Evolutionary conservation across 768 basidiomycete genomes (phyloP), one percentile per base, ranked within the genome.

Genomic region (Trametes sanguinea): DNA sequence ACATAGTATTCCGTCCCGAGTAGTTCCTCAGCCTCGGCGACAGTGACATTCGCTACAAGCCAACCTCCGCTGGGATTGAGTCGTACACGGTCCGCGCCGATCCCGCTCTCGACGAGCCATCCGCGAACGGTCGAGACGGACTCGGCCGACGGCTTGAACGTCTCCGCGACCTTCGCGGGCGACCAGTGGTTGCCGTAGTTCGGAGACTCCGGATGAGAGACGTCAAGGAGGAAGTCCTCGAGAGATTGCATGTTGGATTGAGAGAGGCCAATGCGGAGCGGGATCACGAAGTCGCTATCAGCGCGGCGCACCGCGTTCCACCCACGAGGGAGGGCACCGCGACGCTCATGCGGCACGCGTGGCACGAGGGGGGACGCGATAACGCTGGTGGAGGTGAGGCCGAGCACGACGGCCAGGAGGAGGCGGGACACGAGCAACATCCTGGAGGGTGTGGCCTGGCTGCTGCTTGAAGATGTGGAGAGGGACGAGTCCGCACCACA

Each of bases 151-250:
- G 83, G 81, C 4, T 79, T 72, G 70, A 85, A 85, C 2, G 76
- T 75, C 16, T 76, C 69, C 3, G 78, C 75, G 14, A 84, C 75
- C 54, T 80, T 68, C 3, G 74, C 74, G 4, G 83, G 69, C 7
- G 76, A 67, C 76, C 80, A 83, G 67, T 85, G 83, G 52, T 80
- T 72, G 2, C 83, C 83, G 64, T 83, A 85, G 64, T 73, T 74
- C 4, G 75, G 73, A 0, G 83, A 84, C 27, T 78, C 78, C 2
- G 83, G 83, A 59, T 83, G 78, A 2, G 83, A 80, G 16, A 85
- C 79, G 30, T 77, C 77, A 65, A 78, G 69, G 22, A 85, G 76
- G 57, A 77, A 71, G 6, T 76, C 75, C 63, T 82, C 81, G 48
- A 85, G 67, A 0, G 73, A 72, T 40, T 80, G 71, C 50, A 82